A percentile compares a stretch with the other conserved stretches of the same genome.
phyloP scores from a whole-genome alignment of 2,329 filamentous ascomycete genomes.

The Nectriaceae sp. region DNA sequence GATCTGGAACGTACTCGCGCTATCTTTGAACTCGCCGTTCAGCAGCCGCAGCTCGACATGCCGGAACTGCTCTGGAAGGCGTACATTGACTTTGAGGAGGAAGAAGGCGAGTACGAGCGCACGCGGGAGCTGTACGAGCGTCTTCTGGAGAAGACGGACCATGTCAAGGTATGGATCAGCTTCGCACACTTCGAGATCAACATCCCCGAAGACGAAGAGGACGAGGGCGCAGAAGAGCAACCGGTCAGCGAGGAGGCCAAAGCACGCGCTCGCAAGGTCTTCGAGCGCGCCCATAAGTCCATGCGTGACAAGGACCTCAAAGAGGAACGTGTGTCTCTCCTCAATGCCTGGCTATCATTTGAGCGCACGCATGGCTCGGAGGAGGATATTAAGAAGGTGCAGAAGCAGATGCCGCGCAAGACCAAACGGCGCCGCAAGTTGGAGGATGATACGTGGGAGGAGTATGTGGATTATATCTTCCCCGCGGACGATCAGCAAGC shows the following conservation, averaged over 20 bases:
- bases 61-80: slow-evolving; percentile 96
- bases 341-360: slow-evolving; percentile 91
- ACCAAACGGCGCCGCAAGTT: slow-evolving; percentile 90
- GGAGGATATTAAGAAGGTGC: slow-evolving; percentile 78
- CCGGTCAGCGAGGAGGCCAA: slow-evolving; percentile 83
- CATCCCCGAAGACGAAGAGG: slow-evolving; percentile 71
- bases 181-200: slow-evolving; percentile 99
- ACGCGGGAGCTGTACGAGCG: slow-evolving; percentile 86
- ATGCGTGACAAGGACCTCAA: slow-evolving; percentile 91
- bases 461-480: slow-evolving; percentile 97
- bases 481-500: slow-evolving; percentile 89
- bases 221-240: slow-evolving; percentile 63
- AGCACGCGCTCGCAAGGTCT: slow-evolving; percentile 76
- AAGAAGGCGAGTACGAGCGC: slow-evolving; percentile 86
- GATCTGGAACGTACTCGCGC: slow-evolving; percentile 85
- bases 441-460: slow-evolving; percentile 89
- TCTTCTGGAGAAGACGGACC: slow-evolving; percentile 89
- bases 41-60: slow-evolving; percentile 88
- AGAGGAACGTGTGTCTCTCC: slow-evolving; percentile 88
- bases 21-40: slow-evolving; percentile 89
- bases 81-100: slow-evolving; percentile 98
- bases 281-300: slow-evolving; percentile 79
- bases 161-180: slow-evolving; percentile 99
- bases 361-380: slow-evolving; percentile 79
- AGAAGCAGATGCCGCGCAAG: slow-evolving; percentile 90